These are phyloP conservation scores for Halteria grandinella DNA, from an alignment of 73 alveolate genomes.

Conservation along the genomic window DNA sequence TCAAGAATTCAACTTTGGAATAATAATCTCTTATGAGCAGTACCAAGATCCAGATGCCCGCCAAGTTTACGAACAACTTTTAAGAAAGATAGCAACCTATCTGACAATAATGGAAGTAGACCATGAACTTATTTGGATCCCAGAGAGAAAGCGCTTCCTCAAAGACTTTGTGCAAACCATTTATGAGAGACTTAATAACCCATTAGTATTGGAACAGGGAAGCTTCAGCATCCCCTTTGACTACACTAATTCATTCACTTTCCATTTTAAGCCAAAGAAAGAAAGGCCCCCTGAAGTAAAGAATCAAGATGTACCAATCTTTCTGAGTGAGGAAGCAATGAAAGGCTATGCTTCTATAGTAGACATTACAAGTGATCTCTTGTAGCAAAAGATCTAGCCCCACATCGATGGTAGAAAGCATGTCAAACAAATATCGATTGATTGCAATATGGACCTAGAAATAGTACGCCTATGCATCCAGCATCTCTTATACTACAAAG, in stretches of 20 bases:
- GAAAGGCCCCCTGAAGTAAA: not conserved
- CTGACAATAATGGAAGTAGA: constrained; percentile 31
- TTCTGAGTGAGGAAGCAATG: not conserved
- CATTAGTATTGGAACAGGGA: not conserved
- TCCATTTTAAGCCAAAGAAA: not conserved
- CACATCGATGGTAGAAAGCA: constrained; percentile 39
- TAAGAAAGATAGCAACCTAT: constrained; percentile 44
- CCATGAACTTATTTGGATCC: constrained; percentile 1
- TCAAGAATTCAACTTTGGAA: constrained; percentile 38
- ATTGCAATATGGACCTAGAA: constrained; percentile 15
- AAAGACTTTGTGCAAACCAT: constrained; percentile 5
- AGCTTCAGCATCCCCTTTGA: constrained; percentile 49
- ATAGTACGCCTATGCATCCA: not conserved
- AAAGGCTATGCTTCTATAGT: constrained; percentile 2
- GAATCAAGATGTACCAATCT: constrained; percentile 36
- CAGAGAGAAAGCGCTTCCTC: not conserved
- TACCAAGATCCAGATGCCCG: constrained; percentile 3
- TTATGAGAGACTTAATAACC: not conserved
- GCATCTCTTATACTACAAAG: constrained; percentile 3
- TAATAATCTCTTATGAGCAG: constrained; percentile 14
- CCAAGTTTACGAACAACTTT: constrained; percentile 2
- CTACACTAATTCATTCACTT: not conserved
- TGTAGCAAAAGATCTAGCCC: constrained; percentile 5
- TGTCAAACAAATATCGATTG: constrained; percentile 7
- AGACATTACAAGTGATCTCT: constrained; percentile 29